Evolutionary conservation across 1,284 basidiomycete species (phyloP), one percentile per base, ranked within the genome.

Genomic region (Apiotrichum gracile): DNA sequence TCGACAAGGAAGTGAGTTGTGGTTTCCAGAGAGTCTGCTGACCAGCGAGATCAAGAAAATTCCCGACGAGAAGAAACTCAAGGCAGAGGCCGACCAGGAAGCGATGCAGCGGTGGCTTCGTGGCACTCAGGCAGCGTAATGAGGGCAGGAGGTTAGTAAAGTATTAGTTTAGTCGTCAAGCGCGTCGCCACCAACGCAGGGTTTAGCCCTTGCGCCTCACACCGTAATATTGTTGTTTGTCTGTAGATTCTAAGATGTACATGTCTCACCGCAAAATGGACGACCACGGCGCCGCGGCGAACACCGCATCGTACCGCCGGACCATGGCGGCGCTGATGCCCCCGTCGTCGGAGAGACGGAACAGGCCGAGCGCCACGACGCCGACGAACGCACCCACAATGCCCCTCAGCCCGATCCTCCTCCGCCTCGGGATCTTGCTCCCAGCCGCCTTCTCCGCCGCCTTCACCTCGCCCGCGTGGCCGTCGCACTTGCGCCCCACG

Each of bases 221-320:
- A 6, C 13, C 27, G 27, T 29, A 10, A 10, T 14, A 13, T 4
- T 31, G 5, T 16, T 35, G 13, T 16, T 3, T 39, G 14, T 33
- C 16, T 42, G 40, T 34, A 34, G 43, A 10, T 22, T 51, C 35
- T 25, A 38, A 47, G 33, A 55, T 47, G 39, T 49, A 22, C 37
- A 35, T 46, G 40, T 46, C 26, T 35, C 35, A 31, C 22, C 14
- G 21, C 10, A 58, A 39, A 19, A 55, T 21, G 3, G 41, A 31
- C 1, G 61, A 50, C 65, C 66, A 67, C 3, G 65, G 61, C 14
- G 58, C 49, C 10, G 46, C 39, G 1, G 40, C 48, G 43, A 61
- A 68, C 9, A 71, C 63, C 0, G 64, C 69, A 41, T 66, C 59
- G 44, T 66, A 72, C 42, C 71, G 47, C 25, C 42, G 55, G 34